Base-by-base conservation (phyloP, 2,329 filamentous ascomycete genomes). In the Colletotrichum scovillei region DNA sequence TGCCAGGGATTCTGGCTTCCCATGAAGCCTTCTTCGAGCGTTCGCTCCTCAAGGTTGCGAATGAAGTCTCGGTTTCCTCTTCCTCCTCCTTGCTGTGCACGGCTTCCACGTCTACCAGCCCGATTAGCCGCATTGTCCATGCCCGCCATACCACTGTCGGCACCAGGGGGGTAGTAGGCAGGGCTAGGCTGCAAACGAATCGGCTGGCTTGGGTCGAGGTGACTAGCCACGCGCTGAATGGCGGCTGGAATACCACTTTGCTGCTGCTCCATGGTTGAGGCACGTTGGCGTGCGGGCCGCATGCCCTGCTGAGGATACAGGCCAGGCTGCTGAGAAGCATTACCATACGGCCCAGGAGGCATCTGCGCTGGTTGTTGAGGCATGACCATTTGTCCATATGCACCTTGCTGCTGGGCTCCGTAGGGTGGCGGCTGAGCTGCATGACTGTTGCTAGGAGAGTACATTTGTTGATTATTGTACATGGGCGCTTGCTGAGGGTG, bases 241-340 rank as follows among this genome's bases (percentile, higher is more conserved):
- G 95, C 92, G 16, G 94, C 92, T 5, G 97, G 97, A 72, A 99
- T 98, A 2, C 96, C 96, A 75, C 93, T 95, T 79, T 95, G 93
- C 79, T 97, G 94, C 80, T 97, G 94, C 79, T 98, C 97, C 93
- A 98, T 97, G 4, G 97, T 99, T 57, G 95, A 97, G 53, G 97
- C 95, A 74, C 97, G 92, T 83, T 98, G 96, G 67, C 97, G 91
- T 57, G 93, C 93, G 58, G 92, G 92, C 76, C 95, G 90, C 77
- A 94, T 81, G 32, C 80, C 81, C 90, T 65, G 92, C 93, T 72
- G 93, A 63, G 84, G 80, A 66, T 94, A 94, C 77, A 93, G 87
- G 76, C 85, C 85, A 56, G 85, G 85, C 76, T 91, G 88, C 76
- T 91, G 88, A 46, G 84, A 82, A 65, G 86, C 83, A 69, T 84